Conservation (phyloP, 2,329 filamentous ascomycete species). For the Ascochyta koolunga region DNA sequence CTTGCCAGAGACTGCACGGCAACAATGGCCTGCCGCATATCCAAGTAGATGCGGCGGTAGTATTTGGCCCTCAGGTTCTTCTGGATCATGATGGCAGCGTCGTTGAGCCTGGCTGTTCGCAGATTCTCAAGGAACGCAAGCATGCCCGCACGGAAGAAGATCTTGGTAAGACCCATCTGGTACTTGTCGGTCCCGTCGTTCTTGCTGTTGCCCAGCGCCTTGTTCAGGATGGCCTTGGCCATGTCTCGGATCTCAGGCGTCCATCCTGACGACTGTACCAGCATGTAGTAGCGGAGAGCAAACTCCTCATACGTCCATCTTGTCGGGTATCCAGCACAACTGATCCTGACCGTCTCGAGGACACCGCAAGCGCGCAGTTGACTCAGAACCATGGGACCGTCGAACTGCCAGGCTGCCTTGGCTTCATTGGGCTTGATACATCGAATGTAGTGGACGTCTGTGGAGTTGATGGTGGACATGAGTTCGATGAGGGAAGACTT, state of each 20-base stretch:
- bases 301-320: slow-evolving; percentile 99
- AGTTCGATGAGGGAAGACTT: slow-evolving; percentile 97
- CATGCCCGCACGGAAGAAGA: slow-evolving; percentile 99
- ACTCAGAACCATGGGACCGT: slow-evolving; percentile 97
- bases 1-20: slow-evolving; percentile 78
- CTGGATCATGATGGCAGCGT: slow-evolving; percentile 96
- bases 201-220: slow-evolving; percentile 75
- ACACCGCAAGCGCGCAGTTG: slow-evolving; percentile 98
- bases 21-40: slow-evolving; percentile 81
- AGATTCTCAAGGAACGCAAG: slow-evolving; percentile 96
- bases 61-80: slow-evolving; percentile 97
- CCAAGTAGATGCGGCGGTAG: slow-evolving; percentile 88
- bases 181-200: slow-evolving; percentile 83
- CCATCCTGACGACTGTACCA: slow-evolving; percentile 88
- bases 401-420: slow-evolving; percentile 96
- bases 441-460: slow-evolving; percentile 97
- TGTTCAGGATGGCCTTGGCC: slow-evolving; percentile 89
- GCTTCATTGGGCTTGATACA: slow-evolving; percentile 99
- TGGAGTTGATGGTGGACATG: slow-evolving; percentile 97
- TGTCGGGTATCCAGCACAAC: slow-evolving; percentile 94
- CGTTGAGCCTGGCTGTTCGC: slow-evolving; percentile 86
- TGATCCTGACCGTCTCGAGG: slow-evolving; percentile 95
- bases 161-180: slow-evolving; percentile 95
- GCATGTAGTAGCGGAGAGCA: slow-evolving; percentile 96
- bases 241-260: slow-evolving; percentile 92